Percentiles rank a stretch among this genome's conserved stretches.
phyloP scores from a whole-genome alignment of 2,329 filamentous ascomycete genomes.

The Fusarium sp. region DNA sequence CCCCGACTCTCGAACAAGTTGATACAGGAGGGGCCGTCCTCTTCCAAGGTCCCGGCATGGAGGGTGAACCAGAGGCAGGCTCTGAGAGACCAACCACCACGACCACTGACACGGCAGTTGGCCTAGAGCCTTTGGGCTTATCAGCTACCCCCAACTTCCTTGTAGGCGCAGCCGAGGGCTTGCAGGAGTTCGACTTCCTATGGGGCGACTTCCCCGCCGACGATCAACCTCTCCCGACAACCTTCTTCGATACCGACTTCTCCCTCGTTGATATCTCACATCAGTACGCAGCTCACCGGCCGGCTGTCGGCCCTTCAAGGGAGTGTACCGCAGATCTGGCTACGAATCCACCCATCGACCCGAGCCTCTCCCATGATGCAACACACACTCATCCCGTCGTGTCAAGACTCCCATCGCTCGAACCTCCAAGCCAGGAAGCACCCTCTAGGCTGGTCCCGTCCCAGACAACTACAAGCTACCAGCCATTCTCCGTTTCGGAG shows the following conservation, averaged over 20 bases:
- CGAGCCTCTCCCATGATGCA: not conserved
- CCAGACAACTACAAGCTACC: not conserved
- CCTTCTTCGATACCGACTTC: constrained; percentile 10
- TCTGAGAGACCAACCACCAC: not conserved
- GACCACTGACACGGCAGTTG: not conserved
- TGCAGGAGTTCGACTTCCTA: constrained; percentile 9
- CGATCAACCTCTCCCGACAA: not conserved
- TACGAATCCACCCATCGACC: not conserved
- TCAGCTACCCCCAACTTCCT: not conserved
- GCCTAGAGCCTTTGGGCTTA: not conserved
- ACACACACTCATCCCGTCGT: not conserved
- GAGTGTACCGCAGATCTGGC: not conserved
- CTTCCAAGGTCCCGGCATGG: not conserved
- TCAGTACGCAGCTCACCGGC: not conserved
- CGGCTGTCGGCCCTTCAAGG: not conserved
- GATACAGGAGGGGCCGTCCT: no score
- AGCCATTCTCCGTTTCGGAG: not conserved
- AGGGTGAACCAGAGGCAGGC: not conserved
- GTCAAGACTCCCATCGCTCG: not conserved
- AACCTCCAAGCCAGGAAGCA: not conserved
- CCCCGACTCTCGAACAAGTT: not conserved
- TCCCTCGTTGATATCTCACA: constrained; percentile 12
- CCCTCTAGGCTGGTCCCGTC: not conserved
- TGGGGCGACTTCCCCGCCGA: constrained; percentile 7
- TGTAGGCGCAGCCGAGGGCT: not conserved